Evolutionary conservation across 2,329 filamentous ascomycete genomes (phyloP).

Genomic region (Delphinella strobiligena): DNA sequence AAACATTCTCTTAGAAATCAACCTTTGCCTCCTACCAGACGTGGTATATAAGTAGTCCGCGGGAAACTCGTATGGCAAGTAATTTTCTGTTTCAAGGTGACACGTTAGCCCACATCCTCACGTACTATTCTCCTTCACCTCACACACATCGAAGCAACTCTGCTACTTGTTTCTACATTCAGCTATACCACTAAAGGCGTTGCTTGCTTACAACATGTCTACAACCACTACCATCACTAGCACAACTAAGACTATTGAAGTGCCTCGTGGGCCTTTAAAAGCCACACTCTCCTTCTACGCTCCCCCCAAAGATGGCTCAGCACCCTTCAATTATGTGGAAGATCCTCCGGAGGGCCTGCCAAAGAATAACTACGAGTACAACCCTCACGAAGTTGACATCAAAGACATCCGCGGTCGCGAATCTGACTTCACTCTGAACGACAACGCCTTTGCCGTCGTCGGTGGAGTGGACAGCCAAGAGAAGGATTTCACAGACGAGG

Average conservation of each 20-base stretch:
- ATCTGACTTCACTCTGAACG: constrained; percentile 53
- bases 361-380: constrained; percentile 51
- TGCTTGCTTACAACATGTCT: too few species aligned
- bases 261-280: constrained; percentile 49
- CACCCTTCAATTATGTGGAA: constrained; percentile 50
- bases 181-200: too few species aligned
- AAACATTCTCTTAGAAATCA: neutral
- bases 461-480: constrained; percentile 42
- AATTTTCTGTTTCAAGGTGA: too few species aligned
- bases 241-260: constrained; percentile 10
- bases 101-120: too few species aligned
- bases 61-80: too few species aligned
- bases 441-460: constrained; percentile 62
- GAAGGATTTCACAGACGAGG: constrained; percentile 54
- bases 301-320: constrained; percentile 46
- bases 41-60: neutral
- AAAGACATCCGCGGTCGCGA: constrained; percentile 65
- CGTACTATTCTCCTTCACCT: too few species aligned
- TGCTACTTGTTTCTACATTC: too few species aligned
- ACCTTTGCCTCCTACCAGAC: neutral
- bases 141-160: too few species aligned
- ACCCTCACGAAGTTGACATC: constrained; percentile 44
- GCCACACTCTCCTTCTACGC: constrained; percentile 55
- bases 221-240: constrained; percentile 4
- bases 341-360: constrained; percentile 47